Base-by-base conservation (phyloP, 2,329 filamentous ascomycete genomes). In the Drechslerella coelobrocha region DNA sequence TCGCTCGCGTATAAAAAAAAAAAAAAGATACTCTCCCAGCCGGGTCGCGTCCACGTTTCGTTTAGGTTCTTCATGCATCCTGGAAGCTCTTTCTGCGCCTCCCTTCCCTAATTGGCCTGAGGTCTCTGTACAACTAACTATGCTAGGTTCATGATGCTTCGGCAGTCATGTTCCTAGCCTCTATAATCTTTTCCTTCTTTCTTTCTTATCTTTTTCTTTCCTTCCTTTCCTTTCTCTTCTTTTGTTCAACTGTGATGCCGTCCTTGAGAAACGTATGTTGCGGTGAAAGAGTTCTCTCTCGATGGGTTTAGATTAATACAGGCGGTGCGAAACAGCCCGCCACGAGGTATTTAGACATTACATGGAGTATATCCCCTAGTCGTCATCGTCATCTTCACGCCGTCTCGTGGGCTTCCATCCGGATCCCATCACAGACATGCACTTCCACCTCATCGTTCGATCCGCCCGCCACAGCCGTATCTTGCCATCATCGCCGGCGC, bases 401-500 rank as follows among this genome's bases (percentile, higher is more conserved):
- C 61, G 34, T 26, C 62, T 50, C 3, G 68, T 72, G 41, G 68
- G 61, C 55, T 66, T 72, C 61, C 68, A 72, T 12, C 68, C 60
- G 34, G 68, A 60, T 9, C 68, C 61, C 68, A 71, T 71, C 27
- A 74, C 61, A 39, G 72, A 71, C 51, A 75, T 60, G 45, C 75
- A 74, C 48, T 75, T 72, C 61, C 75, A 76, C 50, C 75, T 61
- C 41, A 75, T 75, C 23, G 73, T 74, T 41, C 73, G 71, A 14
- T 73, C 74, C 19, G 73, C 72, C 47, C 75, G 75, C 75, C 75
- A 76, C 27, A 76, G 55, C 5, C 75, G 61, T 23, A 76, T 76
- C 50, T 75, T 76, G 5, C 75, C 75, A 45, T 76, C 75, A 48
- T 76, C 75, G 1, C 75, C 75, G 3, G 73, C 75, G 31, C 74